Percentiles rank a stretch among this genome's conserved stretches.
Conservation (phyloP, 352 stramenopile genomes). For the Globisporangium carolinianum region DNA sequence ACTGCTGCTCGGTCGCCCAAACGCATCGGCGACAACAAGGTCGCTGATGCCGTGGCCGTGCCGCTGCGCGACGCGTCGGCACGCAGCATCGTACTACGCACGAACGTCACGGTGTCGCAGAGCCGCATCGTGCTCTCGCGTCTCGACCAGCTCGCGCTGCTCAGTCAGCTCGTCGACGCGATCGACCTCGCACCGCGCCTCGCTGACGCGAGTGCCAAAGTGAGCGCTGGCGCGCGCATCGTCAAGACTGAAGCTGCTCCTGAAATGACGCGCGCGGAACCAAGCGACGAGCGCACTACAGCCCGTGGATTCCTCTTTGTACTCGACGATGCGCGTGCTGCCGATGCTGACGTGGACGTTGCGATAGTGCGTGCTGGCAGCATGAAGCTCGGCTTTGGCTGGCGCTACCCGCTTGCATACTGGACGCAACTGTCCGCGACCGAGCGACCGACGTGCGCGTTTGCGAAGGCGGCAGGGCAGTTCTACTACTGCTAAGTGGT, state of each 20-base stretch:
- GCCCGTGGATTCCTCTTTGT: constrained; percentile 7
- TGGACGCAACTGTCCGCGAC: constrained; percentile 6
- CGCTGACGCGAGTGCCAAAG: background rate
- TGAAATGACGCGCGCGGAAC: background rate
- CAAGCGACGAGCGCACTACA: background rate
- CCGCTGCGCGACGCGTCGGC: background rate
- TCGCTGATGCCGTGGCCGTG: no score
- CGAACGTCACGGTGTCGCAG: constrained; percentile 13
- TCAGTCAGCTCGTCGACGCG: constrained; percentile 6
- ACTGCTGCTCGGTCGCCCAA: no score
- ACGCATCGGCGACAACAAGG: no score
- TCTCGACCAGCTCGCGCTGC: constrained; percentile 9
- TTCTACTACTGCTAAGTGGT: constrained; percentile 12
- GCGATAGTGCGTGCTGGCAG: background rate
- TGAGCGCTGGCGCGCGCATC: background rate
- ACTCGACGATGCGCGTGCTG: background rate
- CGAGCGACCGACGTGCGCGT: constrained; percentile 1
- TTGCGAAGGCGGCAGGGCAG: constrained; percentile 1
- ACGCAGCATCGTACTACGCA: constrained; percentile 5
- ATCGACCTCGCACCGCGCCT: constrained; percentile 10
- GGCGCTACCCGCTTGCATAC: constrained; percentile 12
- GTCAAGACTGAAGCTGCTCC: background rate
- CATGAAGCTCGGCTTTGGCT: constrained; percentile 12
- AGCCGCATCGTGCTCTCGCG: constrained; percentile 11
- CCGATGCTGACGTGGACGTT: background rate